Percentiles rank a stretch among this genome's conserved stretches.
These are phyloP conservation scores for Neoarthrinium moseri DNA, from an alignment of 2,329 filamentous ascomycete genomes.

Conservation along the genomic window DNA sequence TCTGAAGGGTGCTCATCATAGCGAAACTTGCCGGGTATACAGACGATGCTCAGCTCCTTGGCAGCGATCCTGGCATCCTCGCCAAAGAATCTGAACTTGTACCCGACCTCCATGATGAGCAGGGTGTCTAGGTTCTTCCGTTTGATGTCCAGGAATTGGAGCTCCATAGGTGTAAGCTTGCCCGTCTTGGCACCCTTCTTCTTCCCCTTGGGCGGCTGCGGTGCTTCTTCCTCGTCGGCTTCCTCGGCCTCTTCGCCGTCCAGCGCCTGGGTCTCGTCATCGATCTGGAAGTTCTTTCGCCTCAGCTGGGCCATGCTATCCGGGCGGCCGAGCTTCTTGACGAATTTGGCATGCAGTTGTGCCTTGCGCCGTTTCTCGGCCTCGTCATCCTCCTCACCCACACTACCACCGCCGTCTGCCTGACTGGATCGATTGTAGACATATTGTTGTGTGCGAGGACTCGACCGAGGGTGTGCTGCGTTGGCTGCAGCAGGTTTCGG, in stretches of 20 bases:
- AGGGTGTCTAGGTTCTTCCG: constrained; percentile 85
- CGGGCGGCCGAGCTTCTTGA: constrained; percentile 84
- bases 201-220: constrained; percentile 43
- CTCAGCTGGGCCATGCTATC: constrained; percentile 74
- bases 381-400: constrained; percentile 47
- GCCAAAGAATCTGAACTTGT: constrained; percentile 97
- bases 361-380: constrained; percentile 59
- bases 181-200: constrained; percentile 71
- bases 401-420: constrained; percentile 34
- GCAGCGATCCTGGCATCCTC: constrained; percentile 89
- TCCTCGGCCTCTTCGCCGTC: constrained; percentile 58
- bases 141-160: constrained; percentile 93
- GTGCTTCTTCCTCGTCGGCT: constrained; percentile 52
- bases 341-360: constrained; percentile 77
- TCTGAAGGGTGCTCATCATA: constrained; percentile 95
- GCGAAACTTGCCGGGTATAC: constrained; percentile 91
- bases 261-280: constrained; percentile 48
- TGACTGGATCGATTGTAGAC: constrained; percentile 46
- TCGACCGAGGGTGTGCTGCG: constrained; percentile 20
- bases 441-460: constrained; percentile 50
- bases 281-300: constrained; percentile 53
- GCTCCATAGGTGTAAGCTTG: constrained; percentile 92
- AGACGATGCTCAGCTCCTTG: constrained; percentile 90
- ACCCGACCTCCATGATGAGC: constrained; percentile 91
- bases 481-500: constrained; percentile 26